phyloP scores from a whole-genome alignment of 2,329 filamentous ascomycete species.

The Sporothrix brunneoviolacea region DNA sequence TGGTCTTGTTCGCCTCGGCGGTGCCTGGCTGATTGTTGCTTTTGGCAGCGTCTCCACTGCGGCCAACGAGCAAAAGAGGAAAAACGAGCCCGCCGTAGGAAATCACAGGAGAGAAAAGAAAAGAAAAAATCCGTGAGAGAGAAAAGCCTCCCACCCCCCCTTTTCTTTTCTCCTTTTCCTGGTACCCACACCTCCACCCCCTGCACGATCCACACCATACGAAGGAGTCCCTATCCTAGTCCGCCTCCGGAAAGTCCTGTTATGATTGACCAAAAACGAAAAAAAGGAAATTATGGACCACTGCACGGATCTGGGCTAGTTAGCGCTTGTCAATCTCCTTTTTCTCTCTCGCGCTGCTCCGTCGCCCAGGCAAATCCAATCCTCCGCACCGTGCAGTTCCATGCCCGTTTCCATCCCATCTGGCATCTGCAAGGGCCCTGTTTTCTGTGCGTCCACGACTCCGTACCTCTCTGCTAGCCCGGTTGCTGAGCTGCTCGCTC shows the following conservation, averaged over 20 bases:
- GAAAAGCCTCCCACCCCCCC: too few species aligned
- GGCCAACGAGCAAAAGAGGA: too few species aligned
- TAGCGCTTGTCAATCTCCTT: slow-evolving; percentile 18
- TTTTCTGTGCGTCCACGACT: too few species aligned
- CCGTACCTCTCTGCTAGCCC: too few species aligned
- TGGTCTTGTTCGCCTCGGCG: too few species aligned
- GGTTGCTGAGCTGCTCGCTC: too few species aligned
- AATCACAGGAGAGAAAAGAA: not conserved
- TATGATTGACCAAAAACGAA: slow-evolving; percentile 10
- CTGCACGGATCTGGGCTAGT: slow-evolving; percentile 16
- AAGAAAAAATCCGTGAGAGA: not conserved
- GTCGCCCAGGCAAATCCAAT: not conserved
- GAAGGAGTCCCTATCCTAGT: slow-evolving; percentile 7
- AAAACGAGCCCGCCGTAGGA: too few species aligned
- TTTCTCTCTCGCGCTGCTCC: slow-evolving; percentile 10
- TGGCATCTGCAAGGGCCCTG: slow-evolving; percentile 9
- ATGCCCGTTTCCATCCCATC: slow-evolving; percentile 12
- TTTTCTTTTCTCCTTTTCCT: not conserved
- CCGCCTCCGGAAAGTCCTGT: slow-evolving; percentile 8
- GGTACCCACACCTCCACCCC: slow-evolving; percentile 4
- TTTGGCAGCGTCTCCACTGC: too few species aligned
- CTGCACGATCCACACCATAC: slow-evolving; percentile 11
- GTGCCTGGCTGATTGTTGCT: too few species aligned
- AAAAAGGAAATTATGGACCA: slow-evolving; percentile 13
- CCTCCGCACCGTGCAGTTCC: not conserved